phyloP scores from a whole-genome alignment of 2,329 filamentous ascomycete species.

The Zasmidium citrigriseum region DNA sequence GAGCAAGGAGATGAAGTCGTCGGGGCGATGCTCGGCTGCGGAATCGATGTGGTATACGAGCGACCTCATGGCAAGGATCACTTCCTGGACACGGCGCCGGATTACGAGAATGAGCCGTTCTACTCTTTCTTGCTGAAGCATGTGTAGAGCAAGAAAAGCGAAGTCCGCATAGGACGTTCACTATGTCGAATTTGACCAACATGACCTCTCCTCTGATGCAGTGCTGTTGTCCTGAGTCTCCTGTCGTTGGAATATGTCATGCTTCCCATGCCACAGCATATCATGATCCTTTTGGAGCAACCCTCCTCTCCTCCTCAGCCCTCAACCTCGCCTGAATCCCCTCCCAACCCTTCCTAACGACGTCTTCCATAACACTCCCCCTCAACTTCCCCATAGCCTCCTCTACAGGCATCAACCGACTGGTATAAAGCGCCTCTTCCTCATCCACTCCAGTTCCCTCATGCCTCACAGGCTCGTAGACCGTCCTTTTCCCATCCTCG shows the following conservation, averaged over 20 bases:
- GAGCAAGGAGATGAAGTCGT: conserved; percentile 35
- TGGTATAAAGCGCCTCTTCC: conserved; percentile 48
- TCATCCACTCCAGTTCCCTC: conserved; percentile 51
- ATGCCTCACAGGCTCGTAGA: conserved; percentile 49
- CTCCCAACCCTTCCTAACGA: conserved; percentile 48
- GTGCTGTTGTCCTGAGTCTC: too few relatives aligned
- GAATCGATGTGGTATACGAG: conserved; percentile 30
- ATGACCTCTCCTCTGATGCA: too few relatives aligned
- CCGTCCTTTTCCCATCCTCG: conserved; percentile 37
- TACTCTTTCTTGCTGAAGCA: conserved; percentile 32
- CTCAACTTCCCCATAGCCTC: conserved; percentile 45
- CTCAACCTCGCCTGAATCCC: conserved; percentile 41
- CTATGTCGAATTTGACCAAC: too few relatives aligned
- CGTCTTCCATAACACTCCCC: conserved; percentile 46
- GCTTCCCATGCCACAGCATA: neutral
- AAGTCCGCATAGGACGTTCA: too few relatives aligned
- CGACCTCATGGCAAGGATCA: conserved; percentile 29
- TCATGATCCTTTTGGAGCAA: neutral
- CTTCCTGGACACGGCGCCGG: conserved; percentile 28
- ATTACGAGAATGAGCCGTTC: conserved; percentile 28
- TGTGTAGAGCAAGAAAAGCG: too few relatives aligned
- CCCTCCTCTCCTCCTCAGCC: conserved; percentile 28
- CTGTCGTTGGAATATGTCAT: neutral
- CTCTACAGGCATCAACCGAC: conserved; percentile 43
- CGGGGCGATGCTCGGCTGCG: conserved; percentile 29